Percentiles rank a stretch among this genome's conserved stretches.
Evolutionary conservation across 2,329 filamentous ascomycete genomes (phyloP).

Genomic region (Escovopsis sp.): DNA sequence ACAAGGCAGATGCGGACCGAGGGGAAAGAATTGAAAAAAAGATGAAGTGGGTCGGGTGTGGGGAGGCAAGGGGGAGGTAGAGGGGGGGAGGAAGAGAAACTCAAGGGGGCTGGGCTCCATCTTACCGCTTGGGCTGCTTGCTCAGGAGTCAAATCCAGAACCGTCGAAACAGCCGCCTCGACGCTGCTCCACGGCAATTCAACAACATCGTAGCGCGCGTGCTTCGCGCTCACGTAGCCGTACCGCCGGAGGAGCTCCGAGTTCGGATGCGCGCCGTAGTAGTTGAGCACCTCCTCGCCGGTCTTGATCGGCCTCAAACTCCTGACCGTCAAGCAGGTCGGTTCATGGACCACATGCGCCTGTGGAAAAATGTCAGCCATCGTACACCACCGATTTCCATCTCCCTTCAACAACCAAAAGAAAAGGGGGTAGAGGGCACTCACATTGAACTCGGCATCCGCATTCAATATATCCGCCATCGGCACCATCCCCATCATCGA

Average conservation of each 20-base stretch:
- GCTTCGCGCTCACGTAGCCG: conserved; percentile 70
- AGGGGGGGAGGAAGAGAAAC: too few relatives aligned
- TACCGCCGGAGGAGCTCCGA: conserved; percentile 73
- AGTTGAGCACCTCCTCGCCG: conserved; percentile 71
- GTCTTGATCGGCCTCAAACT: conserved; percentile 50
- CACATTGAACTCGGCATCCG: conserved; percentile 76
- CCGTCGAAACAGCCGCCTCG: conserved; percentile 24
- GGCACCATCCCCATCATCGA: conserved; percentile 73
- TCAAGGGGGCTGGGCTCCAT: too few relatives aligned
- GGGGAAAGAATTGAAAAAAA: too few relatives aligned
- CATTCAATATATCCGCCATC: conserved; percentile 79
- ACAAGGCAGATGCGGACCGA: background rate
- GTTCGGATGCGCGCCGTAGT: conserved; percentile 73
- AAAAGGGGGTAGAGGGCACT: conserved; percentile 10
- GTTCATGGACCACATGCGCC: conserved; percentile 39
- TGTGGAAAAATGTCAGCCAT: conserved; percentile 11
- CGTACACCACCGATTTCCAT: too few relatives aligned
- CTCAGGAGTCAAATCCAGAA: conserved; percentile 21
- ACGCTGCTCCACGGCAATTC: conserved; percentile 55
- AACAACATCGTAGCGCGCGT: conserved; percentile 66
- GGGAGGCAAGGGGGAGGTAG: conserved; percentile 1
- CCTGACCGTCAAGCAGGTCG: conserved; percentile 50
- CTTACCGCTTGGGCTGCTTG: conserved; percentile 29
- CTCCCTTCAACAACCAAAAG: too few relatives aligned
- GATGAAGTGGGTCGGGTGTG: too few relatives aligned